Evolutionary conservation across 225 moss, liverwort and hornwort genomes (phyloP).

Genomic region (Neckera pumila): DNA sequence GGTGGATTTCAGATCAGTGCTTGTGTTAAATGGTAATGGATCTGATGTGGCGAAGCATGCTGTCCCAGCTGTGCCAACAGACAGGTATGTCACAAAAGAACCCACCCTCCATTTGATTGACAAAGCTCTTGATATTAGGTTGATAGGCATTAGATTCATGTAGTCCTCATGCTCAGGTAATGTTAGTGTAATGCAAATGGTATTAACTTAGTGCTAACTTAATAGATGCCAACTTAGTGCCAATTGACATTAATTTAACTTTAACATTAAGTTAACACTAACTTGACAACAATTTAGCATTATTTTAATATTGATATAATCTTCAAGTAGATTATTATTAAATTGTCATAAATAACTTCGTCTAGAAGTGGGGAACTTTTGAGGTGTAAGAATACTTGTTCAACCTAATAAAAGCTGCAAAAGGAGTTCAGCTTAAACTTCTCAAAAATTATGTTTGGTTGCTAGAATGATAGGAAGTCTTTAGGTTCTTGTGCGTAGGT

Average conservation of each 20-base stretch:
- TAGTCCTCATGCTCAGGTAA: neutral
- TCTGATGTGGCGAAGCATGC: slow-evolving; percentile 86
- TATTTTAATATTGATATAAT: neutral
- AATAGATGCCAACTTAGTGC: neutral
- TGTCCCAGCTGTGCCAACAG: slow-evolving; percentile 61
- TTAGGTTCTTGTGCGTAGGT: neutral
- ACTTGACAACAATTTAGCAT: neutral
- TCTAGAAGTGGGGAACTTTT: neutral
- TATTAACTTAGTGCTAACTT: neutral
- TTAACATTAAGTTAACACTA: neutral
- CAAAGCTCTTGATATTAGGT: neutral
- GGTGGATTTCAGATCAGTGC: slow-evolving; percentile 47
- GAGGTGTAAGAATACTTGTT: neutral
- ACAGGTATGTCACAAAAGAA: neutral
- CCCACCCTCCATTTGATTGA: neutral
- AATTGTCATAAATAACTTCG: neutral
- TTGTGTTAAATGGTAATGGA: slow-evolving; percentile 71
- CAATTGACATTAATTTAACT: neutral
- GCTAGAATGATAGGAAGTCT: neutral
- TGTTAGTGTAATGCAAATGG: neutral
- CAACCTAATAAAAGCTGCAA: neutral
- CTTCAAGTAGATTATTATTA: neutral
- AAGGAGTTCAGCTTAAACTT: neutral
- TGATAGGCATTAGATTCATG: neutral
- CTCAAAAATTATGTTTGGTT: neutral